Evolutionary conservation across 768 basidiomycete species (phyloP).

Genomic region (Stropharia rugosoannulata): DNA sequence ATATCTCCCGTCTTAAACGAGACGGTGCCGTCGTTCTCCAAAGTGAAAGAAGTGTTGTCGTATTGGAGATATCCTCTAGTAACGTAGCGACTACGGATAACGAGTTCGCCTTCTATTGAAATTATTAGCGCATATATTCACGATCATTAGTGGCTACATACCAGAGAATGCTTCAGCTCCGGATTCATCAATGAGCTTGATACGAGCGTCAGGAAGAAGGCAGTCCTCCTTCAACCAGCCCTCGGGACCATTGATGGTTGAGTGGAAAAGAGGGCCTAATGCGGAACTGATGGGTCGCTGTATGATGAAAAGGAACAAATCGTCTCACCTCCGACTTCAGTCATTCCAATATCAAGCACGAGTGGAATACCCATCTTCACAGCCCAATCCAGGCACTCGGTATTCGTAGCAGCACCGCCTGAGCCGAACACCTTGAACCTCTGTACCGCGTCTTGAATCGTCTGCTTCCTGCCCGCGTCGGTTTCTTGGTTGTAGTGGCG

Average conservation of each 20-base stretch:
- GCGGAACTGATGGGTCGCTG: not conserved
- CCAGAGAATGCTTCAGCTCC: conserved; percentile 19
- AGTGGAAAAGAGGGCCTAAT: conserved; percentile 29
- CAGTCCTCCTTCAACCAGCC: conserved; percentile 24
- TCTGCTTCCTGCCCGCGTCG: conserved; percentile 17
- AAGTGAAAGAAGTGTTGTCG: conserved; percentile 24
- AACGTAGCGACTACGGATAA: conserved; percentile 26
- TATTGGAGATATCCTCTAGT: conserved; percentile 27
- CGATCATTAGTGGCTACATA: conserved; percentile 5
- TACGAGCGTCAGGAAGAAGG: conserved; percentile 21
- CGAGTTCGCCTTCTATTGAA: conserved; percentile 29
- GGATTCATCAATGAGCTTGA: conserved; percentile 24
- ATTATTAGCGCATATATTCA: not conserved
- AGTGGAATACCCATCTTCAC: conserved; percentile 22
- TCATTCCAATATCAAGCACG: conserved; percentile 35
- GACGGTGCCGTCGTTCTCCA: conserved; percentile 23
- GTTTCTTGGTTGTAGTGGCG: conserved; percentile 18
- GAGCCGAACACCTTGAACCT: conserved; percentile 24
- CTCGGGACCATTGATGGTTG: conserved; percentile 16
- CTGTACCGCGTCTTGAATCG: conserved; percentile 19
- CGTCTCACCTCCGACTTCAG: conserved; percentile 29
- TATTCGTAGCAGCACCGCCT: conserved; percentile 28
- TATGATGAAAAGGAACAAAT: not conserved
- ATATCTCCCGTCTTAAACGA: conserved; percentile 33
- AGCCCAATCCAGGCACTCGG: conserved; percentile 28